Evolutionary conservation across 352 stramenopile genomes (phyloP), one percentile per base, ranked within the genome.

Genomic region (Phytophthora pistaciae): DNA sequence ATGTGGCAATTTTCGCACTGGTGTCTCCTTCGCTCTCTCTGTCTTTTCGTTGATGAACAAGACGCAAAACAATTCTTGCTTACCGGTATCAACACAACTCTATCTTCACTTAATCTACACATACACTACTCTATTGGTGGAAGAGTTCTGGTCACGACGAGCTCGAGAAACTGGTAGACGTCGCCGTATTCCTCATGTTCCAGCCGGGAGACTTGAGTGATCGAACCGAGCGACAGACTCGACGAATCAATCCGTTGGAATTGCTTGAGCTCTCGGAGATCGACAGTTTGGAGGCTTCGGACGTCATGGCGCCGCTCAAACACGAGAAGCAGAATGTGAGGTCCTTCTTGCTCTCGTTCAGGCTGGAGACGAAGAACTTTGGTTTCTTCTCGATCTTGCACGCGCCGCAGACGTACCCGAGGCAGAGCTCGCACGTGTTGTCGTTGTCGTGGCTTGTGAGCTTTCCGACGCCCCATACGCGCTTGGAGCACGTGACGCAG

Each of bases 301-400:
- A 40, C 25, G 40, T 68, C 38, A 68, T 63, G 27, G 56, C 44
- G 20, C 44, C 53, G 20, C 44, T 56, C 20, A 68, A 20, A 42
- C 62, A 68, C 38, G 62, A 27, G 7, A 68, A 62, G 49, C 62
- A 68, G 16, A 68, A 40, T 0, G 62, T 68, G 13, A 50, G 29
- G 13, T 63, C 53, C 9, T 27, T 68, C 18, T 40, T 68, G 8
- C 52, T 63, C 27, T 62, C 62, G 9, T 68, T 55, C 4, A 68
- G 11, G 5, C 48, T 56, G 14, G 62, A 68, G 16, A 56, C 63
- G 27, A 68, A 33, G 18, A 68, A 68, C 20, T 68, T 63, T 1
- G 62, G 52, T 14, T 68, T 68, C 25, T 63, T 68, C 0, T 50
- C 62, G 62, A 68, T 63, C 40, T 56, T 68, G 62, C 52, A 68